These are phyloP conservation scores for Phytopythium ostracodes DNA, from an alignment of 352 stramenopile genomes.

Conservation along the genomic window DNA sequence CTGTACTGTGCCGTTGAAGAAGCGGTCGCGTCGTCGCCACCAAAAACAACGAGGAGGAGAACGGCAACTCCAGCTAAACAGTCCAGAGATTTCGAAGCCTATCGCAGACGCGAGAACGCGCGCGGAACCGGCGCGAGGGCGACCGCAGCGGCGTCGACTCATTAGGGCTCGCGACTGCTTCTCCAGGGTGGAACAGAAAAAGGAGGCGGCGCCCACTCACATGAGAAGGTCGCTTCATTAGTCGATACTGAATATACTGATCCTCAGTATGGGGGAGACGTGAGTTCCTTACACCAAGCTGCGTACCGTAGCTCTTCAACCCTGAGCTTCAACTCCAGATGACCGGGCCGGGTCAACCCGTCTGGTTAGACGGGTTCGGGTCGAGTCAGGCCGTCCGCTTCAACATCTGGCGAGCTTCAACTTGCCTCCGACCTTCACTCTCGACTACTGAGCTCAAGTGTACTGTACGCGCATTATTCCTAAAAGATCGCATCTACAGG, in stretches of 20 bases:
- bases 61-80: background rate
- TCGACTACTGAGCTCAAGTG: too few species aligned
- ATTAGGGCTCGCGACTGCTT: background rate
- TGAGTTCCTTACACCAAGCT: background rate
- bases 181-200: too few species aligned
- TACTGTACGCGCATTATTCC: too few species aligned
- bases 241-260: too few species aligned
- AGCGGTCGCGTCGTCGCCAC: background rate
- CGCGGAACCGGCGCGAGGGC: background rate
- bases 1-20: background rate
- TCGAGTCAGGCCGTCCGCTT: too few species aligned
- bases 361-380: background rate
- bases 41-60: too few species aligned
- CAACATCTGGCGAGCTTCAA: background rate
- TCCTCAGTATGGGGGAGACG: too few species aligned
- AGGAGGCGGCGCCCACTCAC: too few species aligned
- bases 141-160: background rate
- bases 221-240: too few species aligned
- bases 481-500: slow-evolving; percentile 11
- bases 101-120: background rate
- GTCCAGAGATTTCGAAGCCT: background rate
- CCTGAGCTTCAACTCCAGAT: background rate
- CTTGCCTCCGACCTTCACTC: too few species aligned
- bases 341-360: background rate
- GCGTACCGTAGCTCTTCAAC: background rate